Conservation (phyloP, 495 filamentous ascomycete genomes). For the Margaritispora aquatica region DNA sequence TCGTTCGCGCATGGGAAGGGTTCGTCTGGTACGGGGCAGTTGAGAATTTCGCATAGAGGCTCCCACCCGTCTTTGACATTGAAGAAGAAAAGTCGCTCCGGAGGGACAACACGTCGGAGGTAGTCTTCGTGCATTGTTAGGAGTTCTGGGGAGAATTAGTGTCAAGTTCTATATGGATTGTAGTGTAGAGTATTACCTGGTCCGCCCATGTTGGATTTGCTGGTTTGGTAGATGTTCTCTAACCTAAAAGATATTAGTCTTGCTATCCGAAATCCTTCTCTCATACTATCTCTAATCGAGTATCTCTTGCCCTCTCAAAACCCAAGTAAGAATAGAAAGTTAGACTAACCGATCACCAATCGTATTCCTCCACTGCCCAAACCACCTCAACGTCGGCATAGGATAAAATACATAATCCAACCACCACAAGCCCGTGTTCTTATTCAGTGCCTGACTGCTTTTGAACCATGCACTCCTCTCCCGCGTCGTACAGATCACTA, state of each 20-base stretch:
- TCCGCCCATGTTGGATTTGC: not conserved
- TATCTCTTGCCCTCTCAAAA: not conserved
- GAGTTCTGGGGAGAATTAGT: not conserved
- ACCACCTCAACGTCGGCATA: constrained; percentile 25
- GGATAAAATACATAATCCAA: constrained; percentile 22
- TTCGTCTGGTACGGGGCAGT: constrained; percentile 23
- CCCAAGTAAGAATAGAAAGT: not conserved
- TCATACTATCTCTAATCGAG: not conserved
- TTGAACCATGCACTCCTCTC: constrained; percentile 27
- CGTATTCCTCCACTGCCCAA: constrained; percentile 6
- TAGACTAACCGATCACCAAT: not conserved
- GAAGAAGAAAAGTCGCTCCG: constrained; percentile 15
- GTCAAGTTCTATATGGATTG: not conserved
- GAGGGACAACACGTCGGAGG: not conserved
- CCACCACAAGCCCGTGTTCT: constrained; percentile 24
- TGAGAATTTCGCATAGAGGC: constrained; percentile 28
- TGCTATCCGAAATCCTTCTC: too few species aligned
- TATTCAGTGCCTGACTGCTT: constrained; percentile 24
- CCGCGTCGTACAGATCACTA: constrained; percentile 30
- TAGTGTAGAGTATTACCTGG: not conserved
- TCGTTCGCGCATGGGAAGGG: constrained; percentile 30
- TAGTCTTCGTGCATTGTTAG: constrained; percentile 5
- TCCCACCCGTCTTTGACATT: constrained; percentile 29
- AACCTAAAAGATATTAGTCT: too few species aligned
- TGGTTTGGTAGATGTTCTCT: constrained; percentile 5